Conservation (phyloP, 768 basidiomycete species). For the Boletales sp. region DNA sequence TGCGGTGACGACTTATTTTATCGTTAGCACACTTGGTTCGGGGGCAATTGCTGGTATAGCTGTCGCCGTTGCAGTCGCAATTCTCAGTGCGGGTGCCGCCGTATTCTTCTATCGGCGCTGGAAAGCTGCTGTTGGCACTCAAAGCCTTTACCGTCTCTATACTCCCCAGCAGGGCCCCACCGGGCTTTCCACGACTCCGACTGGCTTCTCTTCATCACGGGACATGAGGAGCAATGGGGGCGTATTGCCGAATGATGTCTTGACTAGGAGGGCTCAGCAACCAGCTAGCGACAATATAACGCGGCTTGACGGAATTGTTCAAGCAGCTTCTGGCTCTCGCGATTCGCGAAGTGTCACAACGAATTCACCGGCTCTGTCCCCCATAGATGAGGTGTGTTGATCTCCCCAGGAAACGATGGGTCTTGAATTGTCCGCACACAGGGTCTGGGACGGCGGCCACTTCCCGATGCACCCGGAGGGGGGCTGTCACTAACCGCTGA, state of each 20-base stretch:
- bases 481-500: slow-evolving; percentile 13
- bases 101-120: slow-evolving; percentile 28
- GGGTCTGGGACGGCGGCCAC: slow-evolving; percentile 15
- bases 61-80: slow-evolving; percentile 12
- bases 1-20: background rate
- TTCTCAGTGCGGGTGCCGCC: slow-evolving; percentile 11
- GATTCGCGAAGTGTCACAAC: slow-evolving; percentile 12
- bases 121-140: slow-evolving; percentile 19
- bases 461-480: slow-evolving; percentile 22
- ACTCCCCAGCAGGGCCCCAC: slow-evolving; percentile 9
- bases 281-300: background rate
- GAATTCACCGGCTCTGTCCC: background rate
- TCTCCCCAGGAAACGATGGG: background rate
- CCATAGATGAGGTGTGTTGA: slow-evolving; percentile 18
- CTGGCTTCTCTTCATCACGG: slow-evolving; percentile 19
- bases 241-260: slow-evolving; percentile 7
- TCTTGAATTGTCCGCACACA: background rate
- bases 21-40: slow-evolving; percentile 12
- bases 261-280: slow-evolving; percentile 9
- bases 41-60: slow-evolving; percentile 25
- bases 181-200: background rate
- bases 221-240: slow-evolving; percentile 16
- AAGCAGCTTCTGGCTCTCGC: background rate
- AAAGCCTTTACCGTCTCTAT: slow-evolving; percentile 10
- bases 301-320: background rate